These are phyloP conservation scores for Eucalyptus polybractea DNA, from an alignment of 345 rosid genomes.

Conservation along the genomic window DNA sequence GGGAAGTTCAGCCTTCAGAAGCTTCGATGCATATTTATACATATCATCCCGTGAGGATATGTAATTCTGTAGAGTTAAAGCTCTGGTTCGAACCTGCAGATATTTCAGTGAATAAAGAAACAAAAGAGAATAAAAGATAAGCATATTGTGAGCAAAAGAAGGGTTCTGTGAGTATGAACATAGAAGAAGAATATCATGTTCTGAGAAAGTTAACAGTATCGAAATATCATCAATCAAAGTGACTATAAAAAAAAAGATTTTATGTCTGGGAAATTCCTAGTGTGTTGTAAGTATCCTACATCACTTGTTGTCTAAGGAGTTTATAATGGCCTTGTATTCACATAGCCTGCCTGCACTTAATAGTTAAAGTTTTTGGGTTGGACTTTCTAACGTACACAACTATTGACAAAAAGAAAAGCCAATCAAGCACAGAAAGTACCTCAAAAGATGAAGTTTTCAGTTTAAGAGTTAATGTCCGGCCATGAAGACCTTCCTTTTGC, in stretches of 20 bases:
- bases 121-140: neutral
- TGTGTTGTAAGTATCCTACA: neutral
- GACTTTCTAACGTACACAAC: neutral
- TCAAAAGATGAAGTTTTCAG: constrained; percentile 91
- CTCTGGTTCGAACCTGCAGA: constrained; percentile 69
- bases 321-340: neutral
- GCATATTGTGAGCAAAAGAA: neutral
- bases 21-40: constrained; percentile 52
- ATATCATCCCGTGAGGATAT: constrained; percentile 58
- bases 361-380: neutral
- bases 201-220: neutral
- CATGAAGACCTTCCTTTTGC: constrained; percentile 71
- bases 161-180: neutral
- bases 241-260: neutral
- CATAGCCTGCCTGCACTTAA: too few relatives aligned
- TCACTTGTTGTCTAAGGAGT: neutral
- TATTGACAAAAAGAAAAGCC: neutral
- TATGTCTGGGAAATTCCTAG: neutral
- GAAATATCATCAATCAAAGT: neutral
- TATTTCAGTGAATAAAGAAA: neutral
- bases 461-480: constrained; percentile 80
- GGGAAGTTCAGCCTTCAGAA: constrained; percentile 91
- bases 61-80: constrained; percentile 53
- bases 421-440: constrained; percentile 22
- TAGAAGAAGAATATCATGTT: neutral